phyloP scores from a whole-genome alignment of 1,284 basidiomycete species.

The Ustilago crameri region DNA sequence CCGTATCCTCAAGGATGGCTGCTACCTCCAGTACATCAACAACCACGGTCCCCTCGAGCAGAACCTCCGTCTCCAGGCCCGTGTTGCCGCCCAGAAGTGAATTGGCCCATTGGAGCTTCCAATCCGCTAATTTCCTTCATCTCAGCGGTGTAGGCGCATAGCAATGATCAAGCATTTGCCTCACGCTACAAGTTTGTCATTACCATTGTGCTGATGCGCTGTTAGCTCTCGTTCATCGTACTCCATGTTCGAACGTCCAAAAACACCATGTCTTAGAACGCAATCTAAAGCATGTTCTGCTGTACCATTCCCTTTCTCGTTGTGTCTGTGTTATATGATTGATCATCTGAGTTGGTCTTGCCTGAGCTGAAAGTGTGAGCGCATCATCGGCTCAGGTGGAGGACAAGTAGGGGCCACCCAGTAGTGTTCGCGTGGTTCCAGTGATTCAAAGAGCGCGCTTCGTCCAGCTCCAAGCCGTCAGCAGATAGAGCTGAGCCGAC shows the following conservation, averaged over 20 bases:
- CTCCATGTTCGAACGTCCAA: neutral
- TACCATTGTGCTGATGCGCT: slow-evolving; percentile 25
- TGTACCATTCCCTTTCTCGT: slow-evolving; percentile 22
- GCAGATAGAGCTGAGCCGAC: no score
- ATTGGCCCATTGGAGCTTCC: neutral
- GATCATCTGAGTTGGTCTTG: no score
- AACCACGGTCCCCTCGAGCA: slow-evolving; percentile 64
- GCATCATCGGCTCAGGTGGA: no score
- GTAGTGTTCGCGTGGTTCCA: no score
- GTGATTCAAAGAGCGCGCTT: no score
- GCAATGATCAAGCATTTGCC: slow-evolving; percentile 6
- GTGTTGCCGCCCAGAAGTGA: slow-evolving; percentile 67
- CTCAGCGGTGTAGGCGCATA: slow-evolving; percentile 25
- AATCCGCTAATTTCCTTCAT: neutral
- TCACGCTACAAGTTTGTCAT: neutral
- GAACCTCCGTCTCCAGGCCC: slow-evolving; percentile 66
- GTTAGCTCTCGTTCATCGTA: slow-evolving; percentile 11
- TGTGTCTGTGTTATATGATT: neutral
- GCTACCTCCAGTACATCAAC: slow-evolving; percentile 68
- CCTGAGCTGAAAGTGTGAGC: no score
- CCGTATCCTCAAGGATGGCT: slow-evolving; percentile 67
- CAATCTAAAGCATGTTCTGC: slow-evolving; percentile 32
- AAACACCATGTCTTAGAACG: slow-evolving; percentile 19
- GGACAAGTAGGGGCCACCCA: no score
- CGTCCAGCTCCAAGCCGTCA: no score